Percentiles rank a stretch among this genome's conserved stretches.
Evolutionary conservation across 78 protist species (phyloP).

Genomic region (Chrysochromulina parva): DNA sequence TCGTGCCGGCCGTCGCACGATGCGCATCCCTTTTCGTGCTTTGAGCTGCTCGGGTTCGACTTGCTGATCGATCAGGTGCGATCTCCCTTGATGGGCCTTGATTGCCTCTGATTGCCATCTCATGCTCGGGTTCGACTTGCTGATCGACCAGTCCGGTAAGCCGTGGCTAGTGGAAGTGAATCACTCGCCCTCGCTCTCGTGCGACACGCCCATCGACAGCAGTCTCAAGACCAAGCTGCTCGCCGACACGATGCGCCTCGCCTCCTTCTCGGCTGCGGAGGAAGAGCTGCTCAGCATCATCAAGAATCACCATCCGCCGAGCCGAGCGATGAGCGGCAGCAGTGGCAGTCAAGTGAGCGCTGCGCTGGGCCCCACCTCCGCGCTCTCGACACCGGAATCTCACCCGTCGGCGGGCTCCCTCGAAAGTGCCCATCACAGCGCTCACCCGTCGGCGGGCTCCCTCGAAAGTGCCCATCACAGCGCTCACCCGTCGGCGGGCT

Average conservation of each 20-base stretch:
- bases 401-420: no score
- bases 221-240: slow-evolving; percentile 3
- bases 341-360: no score
- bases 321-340: no score
- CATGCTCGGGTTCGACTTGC: slow-evolving; percentile 65
- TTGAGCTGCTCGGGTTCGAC: slow-evolving; percentile 76
- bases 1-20: neutral
- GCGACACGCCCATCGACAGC: slow-evolving; percentile 30
- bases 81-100: no score
- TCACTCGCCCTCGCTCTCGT: slow-evolving; percentile 65
- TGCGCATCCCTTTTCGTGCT: slow-evolving; percentile 23
- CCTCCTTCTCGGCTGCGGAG: neutral
- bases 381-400: no score
- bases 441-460: no score
- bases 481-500: no score
- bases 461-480: no score
- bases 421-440: no score
- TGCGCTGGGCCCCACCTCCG: no score
- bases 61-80: slow-evolving; percentile 73
- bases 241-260: neutral
- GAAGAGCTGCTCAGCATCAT: neutral
- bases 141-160: slow-evolving; percentile 57
- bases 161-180: slow-evolving; percentile 77
- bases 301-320: no score
- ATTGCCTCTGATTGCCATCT: no score